These are phyloP conservation scores for Wickerhamiella dianesei DNA, from an alignment of 805 yeast genomes.

Conservation along the genomic window DNA sequence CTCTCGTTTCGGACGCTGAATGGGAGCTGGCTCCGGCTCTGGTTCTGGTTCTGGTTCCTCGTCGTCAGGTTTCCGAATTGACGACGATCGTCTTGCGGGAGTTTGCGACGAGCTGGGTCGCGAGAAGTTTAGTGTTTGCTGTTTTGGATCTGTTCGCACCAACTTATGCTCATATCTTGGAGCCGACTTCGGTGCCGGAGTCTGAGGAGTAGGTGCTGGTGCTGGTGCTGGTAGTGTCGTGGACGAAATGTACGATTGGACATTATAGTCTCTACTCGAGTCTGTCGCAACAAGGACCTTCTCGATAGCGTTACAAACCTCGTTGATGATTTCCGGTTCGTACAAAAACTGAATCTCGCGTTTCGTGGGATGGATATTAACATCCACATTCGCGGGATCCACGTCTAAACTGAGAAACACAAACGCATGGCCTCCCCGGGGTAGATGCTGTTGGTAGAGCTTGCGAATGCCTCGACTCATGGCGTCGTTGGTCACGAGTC, in stretches of 20 bases:
- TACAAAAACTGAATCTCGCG: constrained; percentile 74
- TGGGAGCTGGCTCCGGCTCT: constrained; percentile 1
- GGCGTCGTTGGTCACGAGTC: constrained; percentile 76
- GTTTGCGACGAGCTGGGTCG: neutral
- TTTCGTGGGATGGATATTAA: constrained; percentile 92
- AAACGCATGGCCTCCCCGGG: constrained; percentile 65
- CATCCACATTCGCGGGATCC: constrained; percentile 63
- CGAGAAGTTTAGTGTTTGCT: constrained; percentile 32
- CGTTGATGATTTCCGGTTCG: constrained; percentile 74
- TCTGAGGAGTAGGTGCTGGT: neutral
- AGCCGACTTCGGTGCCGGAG: neutral
- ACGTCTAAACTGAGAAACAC: constrained; percentile 60
- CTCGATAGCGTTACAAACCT: constrained; percentile 38
- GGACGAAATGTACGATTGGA: constrained; percentile 31
- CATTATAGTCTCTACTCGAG: constrained; percentile 50
- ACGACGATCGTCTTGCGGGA: neutral
- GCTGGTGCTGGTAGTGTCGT: constrained; percentile 29
- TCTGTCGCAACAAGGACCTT: constrained; percentile 43
- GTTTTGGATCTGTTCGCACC: constrained; percentile 60
- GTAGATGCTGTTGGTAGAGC: constrained; percentile 51
- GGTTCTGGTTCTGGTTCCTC: too few species aligned
- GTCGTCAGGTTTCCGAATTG: too few species aligned
- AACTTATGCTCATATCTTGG: constrained; percentile 43
- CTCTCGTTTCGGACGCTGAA: constrained; percentile 2
- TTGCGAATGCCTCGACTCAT: constrained; percentile 52